Percentiles rank a stretch among this genome's conserved stretches.
Conservation (phyloP, 73 alveolate genomes). For the Tetrahymena elliotti region DNA sequence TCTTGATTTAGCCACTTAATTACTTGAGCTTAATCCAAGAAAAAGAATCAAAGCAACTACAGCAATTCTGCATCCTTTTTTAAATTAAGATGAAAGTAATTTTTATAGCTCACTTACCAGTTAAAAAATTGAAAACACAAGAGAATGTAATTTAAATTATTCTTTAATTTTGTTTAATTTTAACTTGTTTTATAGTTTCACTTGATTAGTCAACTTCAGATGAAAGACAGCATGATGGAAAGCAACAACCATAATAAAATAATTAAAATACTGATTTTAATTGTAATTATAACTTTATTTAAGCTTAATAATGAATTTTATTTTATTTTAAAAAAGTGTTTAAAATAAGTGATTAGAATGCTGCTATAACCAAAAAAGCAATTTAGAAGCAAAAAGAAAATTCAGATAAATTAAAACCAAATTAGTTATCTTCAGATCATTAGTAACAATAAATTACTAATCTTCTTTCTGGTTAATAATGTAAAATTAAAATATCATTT, state of each 20-base stretch:
- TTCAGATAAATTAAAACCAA: background rate
- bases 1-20: constrained; percentile 16
- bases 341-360: background rate
- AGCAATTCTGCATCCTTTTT: constrained; percentile 22
- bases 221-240: background rate
- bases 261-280: background rate
- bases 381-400: background rate
- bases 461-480: background rate
- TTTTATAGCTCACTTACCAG: background rate
- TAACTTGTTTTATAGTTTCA: background rate
- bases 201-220: background rate
- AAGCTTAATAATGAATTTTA: background rate
- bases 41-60: constrained; percentile 20
- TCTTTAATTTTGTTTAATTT: background rate
- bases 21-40: constrained; percentile 23
- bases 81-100: background rate
- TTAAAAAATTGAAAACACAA: background rate
- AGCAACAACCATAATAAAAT: background rate
- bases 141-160: background rate
- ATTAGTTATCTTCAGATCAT: background rate
- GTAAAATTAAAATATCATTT: background rate
- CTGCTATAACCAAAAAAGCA: background rate
- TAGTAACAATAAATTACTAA: background rate
- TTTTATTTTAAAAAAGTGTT: background rate
- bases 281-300: background rate